These are phyloP conservation scores for Tylopilus felleus DNA, from an alignment of 768 basidiomycete species.

Conservation along the genomic window DNA sequence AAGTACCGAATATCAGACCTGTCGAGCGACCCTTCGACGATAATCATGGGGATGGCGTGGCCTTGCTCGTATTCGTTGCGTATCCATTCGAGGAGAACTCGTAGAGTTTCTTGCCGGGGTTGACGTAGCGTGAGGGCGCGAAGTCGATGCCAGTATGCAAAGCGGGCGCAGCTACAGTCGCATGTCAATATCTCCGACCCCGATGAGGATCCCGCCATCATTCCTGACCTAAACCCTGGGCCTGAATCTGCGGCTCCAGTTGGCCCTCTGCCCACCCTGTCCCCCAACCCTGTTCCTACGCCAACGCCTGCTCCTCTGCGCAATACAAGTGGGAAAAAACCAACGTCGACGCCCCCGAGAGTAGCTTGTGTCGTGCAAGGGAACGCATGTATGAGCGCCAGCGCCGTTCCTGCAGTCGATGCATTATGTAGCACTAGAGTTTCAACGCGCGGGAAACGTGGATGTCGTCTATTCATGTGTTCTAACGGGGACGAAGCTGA, in stretches of 20 bases:
- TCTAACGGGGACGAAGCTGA: neutral
- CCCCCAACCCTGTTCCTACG: neutral
- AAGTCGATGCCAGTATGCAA: conserved; percentile 19
- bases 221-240: neutral
- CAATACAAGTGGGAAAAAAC: conserved; percentile 20
- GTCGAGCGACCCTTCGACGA: conserved; percentile 19
- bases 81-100: conserved; percentile 22
- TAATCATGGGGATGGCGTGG: conserved; percentile 9
- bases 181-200: neutral
- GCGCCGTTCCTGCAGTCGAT: conserved; percentile 21
- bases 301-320: conserved; percentile 1
- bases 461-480: conserved; percentile 10
- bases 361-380: conserved; percentile 18
- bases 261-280: neutral
- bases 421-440: conserved; percentile 27
- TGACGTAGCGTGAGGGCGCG: conserved; percentile 21
- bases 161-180: conserved; percentile 5
- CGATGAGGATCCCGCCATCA: neutral
- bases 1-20: conserved; percentile 17
- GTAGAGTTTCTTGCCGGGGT: conserved; percentile 21
- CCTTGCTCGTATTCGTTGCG: conserved; percentile 10
- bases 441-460: conserved; percentile 28
- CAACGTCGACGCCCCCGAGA: conserved; percentile 27
- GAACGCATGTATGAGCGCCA: conserved; percentile 28
- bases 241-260: neutral